Conservation (phyloP, 2,329 filamentous ascomycete species). For the Colletotrichum magnum region DNA sequence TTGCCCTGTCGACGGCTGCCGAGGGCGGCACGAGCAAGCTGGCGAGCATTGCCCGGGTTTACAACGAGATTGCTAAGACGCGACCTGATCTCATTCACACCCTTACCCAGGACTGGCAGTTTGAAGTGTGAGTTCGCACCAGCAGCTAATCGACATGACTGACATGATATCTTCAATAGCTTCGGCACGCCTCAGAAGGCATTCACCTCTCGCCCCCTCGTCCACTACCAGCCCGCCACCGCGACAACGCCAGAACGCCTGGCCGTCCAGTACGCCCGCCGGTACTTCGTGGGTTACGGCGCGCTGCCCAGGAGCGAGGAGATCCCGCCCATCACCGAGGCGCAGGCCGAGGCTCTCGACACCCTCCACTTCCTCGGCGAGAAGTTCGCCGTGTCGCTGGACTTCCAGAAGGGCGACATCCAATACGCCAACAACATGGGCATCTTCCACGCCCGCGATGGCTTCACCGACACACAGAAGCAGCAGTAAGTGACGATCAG, state of each 20-base stretch:
- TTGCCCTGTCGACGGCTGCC: slow-evolving; percentile 66
- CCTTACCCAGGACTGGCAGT: slow-evolving; percentile 65
- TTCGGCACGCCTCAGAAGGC: slow-evolving; percentile 64
- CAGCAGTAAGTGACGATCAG: slow-evolving; percentile 55
- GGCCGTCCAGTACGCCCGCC: slow-evolving; percentile 72
- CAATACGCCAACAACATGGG: slow-evolving; percentile 70
- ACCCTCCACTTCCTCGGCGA: slow-evolving; percentile 65
- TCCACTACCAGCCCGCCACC: slow-evolving; percentile 69
- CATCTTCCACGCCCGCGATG: slow-evolving; percentile 66
- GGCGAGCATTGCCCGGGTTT: slow-evolving; percentile 70
- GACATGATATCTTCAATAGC: slow-evolving; percentile 49
- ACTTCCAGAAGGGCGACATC: slow-evolving; percentile 67
- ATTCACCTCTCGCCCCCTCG: slow-evolving; percentile 65
- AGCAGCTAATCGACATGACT: no score
- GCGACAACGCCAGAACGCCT: slow-evolving; percentile 64
- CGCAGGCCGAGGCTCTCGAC: slow-evolving; percentile 67
- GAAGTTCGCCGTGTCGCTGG: slow-evolving; percentile 58
- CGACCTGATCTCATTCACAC: slow-evolving; percentile 74
- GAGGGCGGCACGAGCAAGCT: slow-evolving; percentile 71
- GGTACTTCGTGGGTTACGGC: slow-evolving; percentile 71
- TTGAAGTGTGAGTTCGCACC: slow-evolving; percentile 60
- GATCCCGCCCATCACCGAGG: slow-evolving; percentile 70
- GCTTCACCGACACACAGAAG: slow-evolving; percentile 60
- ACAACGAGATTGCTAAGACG: slow-evolving; percentile 73
- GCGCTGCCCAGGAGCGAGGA: slow-evolving; percentile 64